Evolutionary conservation across 306 rosid genomes (phyloP).

Genomic region (Inga laurina): DNA sequence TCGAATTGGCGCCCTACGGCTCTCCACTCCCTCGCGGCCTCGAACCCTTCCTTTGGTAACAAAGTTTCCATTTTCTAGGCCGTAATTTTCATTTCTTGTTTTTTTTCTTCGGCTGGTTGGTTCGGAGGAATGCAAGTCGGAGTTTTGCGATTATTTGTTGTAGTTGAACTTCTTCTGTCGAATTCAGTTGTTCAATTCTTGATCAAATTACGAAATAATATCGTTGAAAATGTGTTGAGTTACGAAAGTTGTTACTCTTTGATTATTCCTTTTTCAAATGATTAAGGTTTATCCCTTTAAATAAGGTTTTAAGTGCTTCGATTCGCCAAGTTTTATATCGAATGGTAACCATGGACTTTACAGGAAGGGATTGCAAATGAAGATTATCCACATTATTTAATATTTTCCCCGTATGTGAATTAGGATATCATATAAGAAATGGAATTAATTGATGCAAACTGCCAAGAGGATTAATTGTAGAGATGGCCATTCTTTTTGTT

Average conservation of each 20-base stretch:
- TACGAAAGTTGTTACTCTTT: not conserved
- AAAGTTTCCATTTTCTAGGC: not conserved
- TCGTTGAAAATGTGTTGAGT: not conserved
- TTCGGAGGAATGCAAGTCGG: not conserved
- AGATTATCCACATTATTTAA: not conserved
- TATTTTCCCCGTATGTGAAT: too few species aligned
- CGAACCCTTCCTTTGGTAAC: conserved; percentile 54
- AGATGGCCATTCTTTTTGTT: not conserved
- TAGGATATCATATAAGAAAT: too few species aligned
- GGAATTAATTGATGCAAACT: too few species aligned
- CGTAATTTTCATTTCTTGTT: not conserved
- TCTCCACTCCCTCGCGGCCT: conserved; percentile 36
- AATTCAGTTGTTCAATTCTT: not conserved
- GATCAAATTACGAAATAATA: not conserved
- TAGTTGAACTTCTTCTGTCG: not conserved
- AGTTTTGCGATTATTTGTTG: not conserved
- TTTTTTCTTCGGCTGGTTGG: not conserved
- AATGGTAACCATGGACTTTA: not conserved
- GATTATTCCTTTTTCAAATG: not conserved
- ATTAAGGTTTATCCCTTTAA: not conserved
- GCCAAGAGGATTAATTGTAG: too few species aligned
- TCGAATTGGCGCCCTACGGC: conserved; percentile 34
- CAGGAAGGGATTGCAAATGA: not conserved
- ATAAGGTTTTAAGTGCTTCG: not conserved
- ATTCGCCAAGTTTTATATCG: not conserved